Evolutionary conservation across 495 filamentous ascomycete species (phyloP).

Genomic region (Cladorrhinum samala): DNA sequence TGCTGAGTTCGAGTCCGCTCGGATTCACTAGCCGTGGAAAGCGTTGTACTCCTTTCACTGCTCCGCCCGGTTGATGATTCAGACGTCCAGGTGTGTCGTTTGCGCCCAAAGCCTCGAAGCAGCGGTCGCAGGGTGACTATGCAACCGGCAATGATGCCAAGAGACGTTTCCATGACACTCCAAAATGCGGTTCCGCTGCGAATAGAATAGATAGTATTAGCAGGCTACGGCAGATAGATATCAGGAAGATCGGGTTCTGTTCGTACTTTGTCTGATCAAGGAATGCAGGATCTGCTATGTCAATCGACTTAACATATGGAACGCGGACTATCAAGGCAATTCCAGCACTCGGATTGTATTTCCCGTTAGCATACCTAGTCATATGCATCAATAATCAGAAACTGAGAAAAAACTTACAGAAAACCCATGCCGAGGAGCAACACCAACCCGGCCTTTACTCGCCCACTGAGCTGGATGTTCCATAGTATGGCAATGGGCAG

Average conservation of each 20-base stretch:
- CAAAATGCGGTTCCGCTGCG: conserved; percentile 30
- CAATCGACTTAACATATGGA: conserved; percentile 28
- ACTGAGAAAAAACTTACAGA: conserved; percentile 16
- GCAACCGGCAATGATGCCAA: conserved; percentile 39
- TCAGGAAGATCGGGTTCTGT: background rate
- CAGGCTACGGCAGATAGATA: background rate
- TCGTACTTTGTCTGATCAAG: conserved; percentile 18
- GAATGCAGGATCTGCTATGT: conserved; percentile 16
- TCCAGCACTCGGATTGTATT: conserved; percentile 24
- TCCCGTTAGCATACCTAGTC: background rate
- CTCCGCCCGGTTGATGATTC: background rate
- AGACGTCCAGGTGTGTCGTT: background rate
- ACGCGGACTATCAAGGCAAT: conserved; percentile 36
- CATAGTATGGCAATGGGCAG: conserved; percentile 40
- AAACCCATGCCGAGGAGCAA: conserved; percentile 32
- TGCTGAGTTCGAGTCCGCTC: background rate
- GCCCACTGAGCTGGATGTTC: conserved; percentile 31
- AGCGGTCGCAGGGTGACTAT: conserved; percentile 38
- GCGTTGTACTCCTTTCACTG: background rate
- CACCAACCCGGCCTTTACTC: conserved; percentile 29
- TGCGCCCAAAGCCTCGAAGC: conserved; percentile 17
- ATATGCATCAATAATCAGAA: too few species aligned
- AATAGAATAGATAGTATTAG: background rate
- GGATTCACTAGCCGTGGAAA: background rate
- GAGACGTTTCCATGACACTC: conserved; percentile 32